These are phyloP conservation scores for Phytopythium boreale DNA, from an alignment of 352 stramenopile species.

Conservation along the genomic window DNA sequence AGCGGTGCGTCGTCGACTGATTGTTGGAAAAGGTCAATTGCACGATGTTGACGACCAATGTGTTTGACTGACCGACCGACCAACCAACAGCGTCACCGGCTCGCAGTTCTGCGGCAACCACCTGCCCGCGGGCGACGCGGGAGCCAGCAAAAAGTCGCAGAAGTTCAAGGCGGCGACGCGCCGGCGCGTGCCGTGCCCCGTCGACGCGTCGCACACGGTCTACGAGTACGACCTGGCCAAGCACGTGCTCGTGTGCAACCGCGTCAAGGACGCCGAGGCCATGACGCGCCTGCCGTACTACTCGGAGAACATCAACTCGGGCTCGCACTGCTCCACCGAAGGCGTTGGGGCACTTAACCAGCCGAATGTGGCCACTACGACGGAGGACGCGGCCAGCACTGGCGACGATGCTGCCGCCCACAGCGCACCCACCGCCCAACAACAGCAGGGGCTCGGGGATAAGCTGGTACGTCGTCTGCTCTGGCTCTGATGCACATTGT, in stretches of 20 bases:
- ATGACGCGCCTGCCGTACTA: constrained; percentile 71
- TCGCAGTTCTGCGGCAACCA: constrained; percentile 79
- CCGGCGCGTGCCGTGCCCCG: constrained; percentile 65
- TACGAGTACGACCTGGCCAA: constrained; percentile 80
- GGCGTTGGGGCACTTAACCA: no score
- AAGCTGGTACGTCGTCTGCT: constrained; percentile 32
- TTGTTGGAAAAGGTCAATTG: no score
- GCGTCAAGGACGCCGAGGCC: constrained; percentile 55
- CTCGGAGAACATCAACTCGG: constrained; percentile 78
- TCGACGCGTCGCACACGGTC: constrained; percentile 68
- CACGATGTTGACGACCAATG: no score
- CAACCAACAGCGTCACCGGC: constrained; percentile 36
- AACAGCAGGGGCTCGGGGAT: constrained; percentile 70
- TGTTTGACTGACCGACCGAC: no score
- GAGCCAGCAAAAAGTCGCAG: constrained; percentile 53
- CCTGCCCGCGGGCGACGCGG: constrained; percentile 33
- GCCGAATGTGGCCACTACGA: no score
- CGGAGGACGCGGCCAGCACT: not conserved
- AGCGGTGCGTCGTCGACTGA: constrained; percentile 29
- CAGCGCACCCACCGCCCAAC: constrained; percentile 25
- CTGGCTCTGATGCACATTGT: not conserved
- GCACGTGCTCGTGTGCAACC: constrained; percentile 80
- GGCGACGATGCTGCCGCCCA: constrained; percentile 24
- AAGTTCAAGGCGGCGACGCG: constrained; percentile 58
- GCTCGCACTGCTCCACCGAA: constrained; percentile 25